These are phyloP conservation scores for Fraxinus sp. DNA, from an alignment of 305 asterid species.

Conservation along the genomic window DNA sequence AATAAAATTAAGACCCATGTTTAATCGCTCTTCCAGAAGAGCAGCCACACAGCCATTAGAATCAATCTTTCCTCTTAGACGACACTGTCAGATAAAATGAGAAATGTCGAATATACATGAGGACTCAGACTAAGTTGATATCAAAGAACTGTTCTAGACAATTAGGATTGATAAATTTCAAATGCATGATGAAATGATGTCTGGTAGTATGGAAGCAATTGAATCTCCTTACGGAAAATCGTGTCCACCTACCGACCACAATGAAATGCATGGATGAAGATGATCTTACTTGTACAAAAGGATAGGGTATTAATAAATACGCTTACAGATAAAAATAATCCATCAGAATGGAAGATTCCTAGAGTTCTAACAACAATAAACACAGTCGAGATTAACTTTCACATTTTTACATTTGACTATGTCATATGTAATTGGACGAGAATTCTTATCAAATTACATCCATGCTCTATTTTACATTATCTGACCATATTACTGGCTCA, in stretches of 20 bases:
- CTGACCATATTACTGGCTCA: not conserved
- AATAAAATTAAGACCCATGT: conserved; percentile 81
- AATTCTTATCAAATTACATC: conserved; percentile 2
- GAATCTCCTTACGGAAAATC: not conserved
- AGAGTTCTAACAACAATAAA: not conserved
- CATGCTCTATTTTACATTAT: not conserved
- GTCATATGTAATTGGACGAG: not conserved
- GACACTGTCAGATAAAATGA: conserved; percentile 56
- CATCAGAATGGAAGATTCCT: not conserved
- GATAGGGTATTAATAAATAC: not conserved
- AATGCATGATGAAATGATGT: not conserved
- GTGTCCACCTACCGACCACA: not conserved
- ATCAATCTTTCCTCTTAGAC: conserved; percentile 91
- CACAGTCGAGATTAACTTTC: not conserved
- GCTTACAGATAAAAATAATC: not conserved
- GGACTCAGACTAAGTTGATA: not conserved
- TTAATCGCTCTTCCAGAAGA: conserved; percentile 79
- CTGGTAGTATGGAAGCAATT: not conserved
- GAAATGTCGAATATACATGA: conserved; percentile 5
- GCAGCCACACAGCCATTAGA: conserved; percentile 80
- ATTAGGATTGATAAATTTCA: not conserved
- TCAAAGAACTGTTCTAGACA: not conserved
- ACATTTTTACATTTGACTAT: not conserved
- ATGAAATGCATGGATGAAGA: not conserved
- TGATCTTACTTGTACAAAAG: not conserved